These are phyloP conservation scores for Aspergillus udagawae DNA, from an alignment of 2,329 filamentous ascomycete genomes.

Conservation along the genomic window DNA sequence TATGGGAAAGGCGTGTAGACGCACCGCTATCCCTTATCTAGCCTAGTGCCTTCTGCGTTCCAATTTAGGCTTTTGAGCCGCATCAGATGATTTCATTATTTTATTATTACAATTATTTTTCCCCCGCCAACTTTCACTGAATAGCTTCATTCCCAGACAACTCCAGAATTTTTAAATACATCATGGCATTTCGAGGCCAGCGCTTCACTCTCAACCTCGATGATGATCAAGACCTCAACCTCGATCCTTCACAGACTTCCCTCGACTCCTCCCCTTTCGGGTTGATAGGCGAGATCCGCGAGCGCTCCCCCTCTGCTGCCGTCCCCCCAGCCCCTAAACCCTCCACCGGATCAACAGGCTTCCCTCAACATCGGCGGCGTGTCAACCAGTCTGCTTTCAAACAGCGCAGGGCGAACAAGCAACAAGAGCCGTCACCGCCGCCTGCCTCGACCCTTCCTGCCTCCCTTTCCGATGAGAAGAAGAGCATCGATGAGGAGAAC, in stretches of 20 bases:
- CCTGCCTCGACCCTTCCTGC: slow-evolving; percentile 2
- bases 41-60: slow-evolving; percentile 20
- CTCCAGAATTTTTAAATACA: neutral
- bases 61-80: slow-evolving; percentile 39
- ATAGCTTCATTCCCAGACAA: neutral
- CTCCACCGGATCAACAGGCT: slow-evolving; percentile 62
- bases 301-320: slow-evolving; percentile 58
- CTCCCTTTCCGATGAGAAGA: slow-evolving; percentile 53
- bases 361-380: slow-evolving; percentile 84
- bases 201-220: slow-evolving; percentile 59
- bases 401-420: slow-evolving; percentile 52
- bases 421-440: slow-evolving; percentile 12
- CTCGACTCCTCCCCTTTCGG: slow-evolving; percentile 21
- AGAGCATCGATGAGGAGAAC: slow-evolving; percentile 80
- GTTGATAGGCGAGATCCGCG: slow-evolving; percentile 71
- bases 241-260: slow-evolving; percentile 18
- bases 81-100: slow-evolving; percentile 20
- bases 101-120: slow-evolving; percentile 11
- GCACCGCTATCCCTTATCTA: slow-evolving; percentile 16
- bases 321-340: slow-evolving; percentile 50
- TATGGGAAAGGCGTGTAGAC: slow-evolving; percentile 11
- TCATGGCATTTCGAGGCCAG: slow-evolving; percentile 55
- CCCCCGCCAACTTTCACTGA: neutral
- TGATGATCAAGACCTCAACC: slow-evolving; percentile 46
- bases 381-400: slow-evolving; percentile 73